Base-by-base conservation (phyloP, 177 flowering plant genomes). In the Vitis hybrid region DNA sequence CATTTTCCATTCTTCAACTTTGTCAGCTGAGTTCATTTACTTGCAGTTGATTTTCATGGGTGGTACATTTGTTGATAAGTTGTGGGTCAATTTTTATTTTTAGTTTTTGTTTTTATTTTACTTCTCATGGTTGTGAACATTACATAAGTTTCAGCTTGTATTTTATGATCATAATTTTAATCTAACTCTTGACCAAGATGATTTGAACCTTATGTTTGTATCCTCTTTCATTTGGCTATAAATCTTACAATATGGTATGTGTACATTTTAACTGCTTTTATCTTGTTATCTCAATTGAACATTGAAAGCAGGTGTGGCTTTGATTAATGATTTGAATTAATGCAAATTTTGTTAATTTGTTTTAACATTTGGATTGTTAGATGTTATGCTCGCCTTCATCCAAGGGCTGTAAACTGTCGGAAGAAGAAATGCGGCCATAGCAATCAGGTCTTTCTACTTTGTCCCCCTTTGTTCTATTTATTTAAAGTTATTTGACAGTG, bases 361-460 rank as follows among this genome's bases (percentile, higher is more conserved):
- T 40, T 40, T 5, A 40, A 40, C 46, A 40, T 68, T 16, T 68
- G 32, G 30, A 3, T 60, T 56, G 15, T 7, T 27, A 83, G 84
- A 40, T 85, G 88, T 24, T 84, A 84, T 77, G 88, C 88, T 46
- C 88, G 88, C n/a, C 75, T 82, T 73, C 88, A 84, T 57, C 84
- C 86, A 2, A 75, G 88, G 62, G 88, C 88, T 72, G 88, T 84
- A 10, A 84, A 84, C 72, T 84, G 88, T 68, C 21, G 86, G 69
- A 84, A 84, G 81, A 84, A 84, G 83, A 84, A 84, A 60, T 84
- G 87, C 62, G 87, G 87, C 5, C 87, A 84, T 21, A 84, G 84
- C 78, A 84, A 84, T 61, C 87, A 84, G 84, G 87, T 81, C 3
- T 30, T 27, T 46, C 57, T 40, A 27, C 30, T 27, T 27, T 27